Evolutionary conservation across 1,284 basidiomycete genomes (phyloP).

Genomic region (Abortiporus biennis): DNA sequence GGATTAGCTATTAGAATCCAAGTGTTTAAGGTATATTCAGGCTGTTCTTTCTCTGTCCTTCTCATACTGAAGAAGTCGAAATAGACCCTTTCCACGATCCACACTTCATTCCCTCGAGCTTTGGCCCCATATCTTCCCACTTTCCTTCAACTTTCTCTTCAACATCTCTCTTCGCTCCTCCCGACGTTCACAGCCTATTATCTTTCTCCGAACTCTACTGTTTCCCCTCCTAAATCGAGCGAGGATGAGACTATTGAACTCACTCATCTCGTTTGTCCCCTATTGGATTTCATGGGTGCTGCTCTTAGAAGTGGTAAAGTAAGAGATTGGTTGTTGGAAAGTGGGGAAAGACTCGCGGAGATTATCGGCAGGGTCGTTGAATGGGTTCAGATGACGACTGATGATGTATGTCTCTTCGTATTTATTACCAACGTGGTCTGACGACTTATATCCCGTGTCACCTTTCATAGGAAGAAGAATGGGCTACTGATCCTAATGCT

Average conservation of each 20-base stretch:
- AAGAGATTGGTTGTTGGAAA: constrained; percentile 53
- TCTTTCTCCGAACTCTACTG: constrained; percentile 46
- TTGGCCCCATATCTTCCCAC: constrained; percentile 55
- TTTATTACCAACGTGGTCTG: constrained; percentile 2
- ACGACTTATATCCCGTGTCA: background rate
- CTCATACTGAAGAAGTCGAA: too few relatives aligned
- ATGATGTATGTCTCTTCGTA: constrained; percentile 59
- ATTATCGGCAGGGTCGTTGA: constrained; percentile 60
- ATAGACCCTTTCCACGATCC: constrained; percentile 74
- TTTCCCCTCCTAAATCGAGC: constrained; percentile 52
- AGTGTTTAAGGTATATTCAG: constrained; percentile 63
- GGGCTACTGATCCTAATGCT: constrained; percentile 84
- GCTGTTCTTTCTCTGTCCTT: too few relatives aligned
- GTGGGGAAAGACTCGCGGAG: too few relatives aligned
- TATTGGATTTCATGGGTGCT: constrained; percentile 76
- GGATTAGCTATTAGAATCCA: constrained; percentile 71
- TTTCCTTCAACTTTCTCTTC: constrained; percentile 56
- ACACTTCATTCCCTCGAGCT: constrained; percentile 70
- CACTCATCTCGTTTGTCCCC: constrained; percentile 68
- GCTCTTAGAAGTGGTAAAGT: constrained; percentile 57
- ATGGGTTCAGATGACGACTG: constrained; percentile 84
- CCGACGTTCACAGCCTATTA: constrained; percentile 68
- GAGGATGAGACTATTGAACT: constrained; percentile 80
- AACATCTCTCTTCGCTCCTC: constrained; percentile 62
- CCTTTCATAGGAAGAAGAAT: constrained; percentile 73